Conservation (phyloP, 441 rosid species). For the Populus hybrid region DNA sequence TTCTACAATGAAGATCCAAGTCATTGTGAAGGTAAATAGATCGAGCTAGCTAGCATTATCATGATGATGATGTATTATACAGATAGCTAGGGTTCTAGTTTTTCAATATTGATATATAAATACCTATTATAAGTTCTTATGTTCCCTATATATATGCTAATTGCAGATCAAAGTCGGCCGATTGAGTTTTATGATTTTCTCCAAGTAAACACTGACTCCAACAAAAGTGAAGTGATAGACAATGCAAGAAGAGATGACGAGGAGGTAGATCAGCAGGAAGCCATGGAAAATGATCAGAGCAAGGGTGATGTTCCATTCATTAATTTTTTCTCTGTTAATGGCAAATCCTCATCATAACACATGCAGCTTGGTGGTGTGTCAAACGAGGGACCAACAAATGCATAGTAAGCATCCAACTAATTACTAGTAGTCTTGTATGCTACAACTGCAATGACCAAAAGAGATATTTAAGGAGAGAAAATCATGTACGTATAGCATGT, state of each 20-base stretch:
- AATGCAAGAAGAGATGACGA: constrained; percentile 46
- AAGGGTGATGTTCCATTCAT: constrained; percentile 39
- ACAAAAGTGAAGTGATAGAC: constrained; percentile 56
- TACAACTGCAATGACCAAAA: background rate
- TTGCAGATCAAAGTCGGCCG: constrained; percentile 36
- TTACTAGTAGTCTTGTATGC: background rate
- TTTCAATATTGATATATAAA: background rate
- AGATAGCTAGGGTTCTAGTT: background rate
- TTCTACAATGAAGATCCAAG: background rate
- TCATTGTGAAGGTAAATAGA: constrained; percentile 9
- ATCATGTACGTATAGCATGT: background rate
- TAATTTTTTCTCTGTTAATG: constrained; percentile 42
- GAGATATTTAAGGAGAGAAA: background rate
- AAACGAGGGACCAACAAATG: background rate
- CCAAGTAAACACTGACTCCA: constrained; percentile 60
- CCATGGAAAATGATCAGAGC: constrained; percentile 18
- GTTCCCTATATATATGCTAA: background rate
- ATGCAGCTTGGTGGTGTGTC: background rate
- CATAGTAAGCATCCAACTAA: background rate
- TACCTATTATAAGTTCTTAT: background rate
- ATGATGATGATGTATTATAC: background rate
- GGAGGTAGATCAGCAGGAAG: constrained; percentile 51
- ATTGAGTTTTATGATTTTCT: constrained; percentile 77
- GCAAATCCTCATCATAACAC: constrained; percentile 22
- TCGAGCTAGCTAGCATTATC: background rate